Evolutionary conservation across 805 yeast genomes (phyloP).

Genomic region (Ogataea pini): DNA sequence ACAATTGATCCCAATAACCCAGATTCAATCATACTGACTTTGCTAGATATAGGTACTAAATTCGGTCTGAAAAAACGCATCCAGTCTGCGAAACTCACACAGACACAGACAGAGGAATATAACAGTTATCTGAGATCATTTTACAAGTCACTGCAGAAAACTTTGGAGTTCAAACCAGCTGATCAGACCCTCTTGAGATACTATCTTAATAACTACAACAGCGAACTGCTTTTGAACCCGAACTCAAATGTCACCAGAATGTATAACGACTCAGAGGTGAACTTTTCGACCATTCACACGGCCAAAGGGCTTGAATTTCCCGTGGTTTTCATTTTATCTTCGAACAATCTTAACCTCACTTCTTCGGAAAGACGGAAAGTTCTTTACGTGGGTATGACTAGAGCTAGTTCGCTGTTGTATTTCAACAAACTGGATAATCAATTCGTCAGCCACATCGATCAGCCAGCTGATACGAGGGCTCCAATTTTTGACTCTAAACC

Average conservation of each 20-base stretch:
- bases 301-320: conserved; percentile 79
- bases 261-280: conserved; percentile 39
- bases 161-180: conserved; percentile 24
- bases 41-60: conserved; percentile 35
- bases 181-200: conserved; percentile 37
- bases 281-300: conserved; percentile 68
- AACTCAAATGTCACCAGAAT: conserved; percentile 26
- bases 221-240: conserved; percentile 28
- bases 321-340: conserved; percentile 52
- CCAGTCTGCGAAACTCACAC: conserved; percentile 11
- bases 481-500: conserved; percentile 14
- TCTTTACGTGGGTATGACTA: conserved; percentile 65
- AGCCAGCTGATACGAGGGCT: not conserved
- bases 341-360: conserved; percentile 21
- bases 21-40: conserved; percentile 34
- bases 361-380: conserved; percentile 41
- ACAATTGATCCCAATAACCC: conserved; percentile 38
- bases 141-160: conserved; percentile 34
- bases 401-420: conserved; percentile 54
- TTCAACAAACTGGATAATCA: conserved; percentile 30
- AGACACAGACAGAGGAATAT: conserved; percentile 28
- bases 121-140: conserved; percentile 38
- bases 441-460: conserved; percentile 25
- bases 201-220: conserved; percentile 44
- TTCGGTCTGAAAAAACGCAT: conserved; percentile 40